Base-by-base conservation (phyloP, 257 asterid species). In the Solanum appendiculatum region DNA sequence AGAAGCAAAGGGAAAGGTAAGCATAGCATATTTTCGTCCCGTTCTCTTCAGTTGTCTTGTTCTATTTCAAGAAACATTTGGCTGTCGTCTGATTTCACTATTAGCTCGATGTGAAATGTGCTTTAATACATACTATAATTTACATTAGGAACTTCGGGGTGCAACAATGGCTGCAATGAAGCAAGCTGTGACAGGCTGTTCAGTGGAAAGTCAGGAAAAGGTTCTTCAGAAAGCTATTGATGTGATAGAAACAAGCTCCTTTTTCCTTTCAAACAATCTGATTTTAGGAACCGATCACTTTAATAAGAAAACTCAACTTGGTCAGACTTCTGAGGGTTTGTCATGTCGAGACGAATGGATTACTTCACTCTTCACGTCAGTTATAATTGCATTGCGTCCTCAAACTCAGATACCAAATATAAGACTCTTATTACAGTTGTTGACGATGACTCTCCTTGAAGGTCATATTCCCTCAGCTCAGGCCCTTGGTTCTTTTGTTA, bases 401-500 rank as follows among this genome's bases (percentile, higher is more conserved):
- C 94, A 93, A 92, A 90, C 97, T 78, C 90, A 58, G 73, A 87
- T 97, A 72, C 96, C 94, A 37, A 89, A 93, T 84, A 89, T 94
- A 44, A 91, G 93, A 89, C 68, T 89, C 90, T 88, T 93, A 88
- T n/a, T 94, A 85, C 94, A 87, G 89, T 89, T 97, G 85, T 91
- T 97, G 90, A 69, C 91, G 51, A 78, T 85, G 85, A 88, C 91
- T 86, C 92, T 95, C 86, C 90, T 92, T 82, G 91, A 89, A 87
- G 98, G 98, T 88, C 97, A 97, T 88, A 86, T 96, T 86, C 94
- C 93, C 86, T 95, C 99, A 77, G 97, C 98, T 92, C 98, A 96
- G 91, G 99, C 98, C 56, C 88, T 97, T 95, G 99, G 99, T 86
- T 95, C 98, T 86, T 91, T 97, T 89, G 98, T 96, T 86, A 97